Base-by-base conservation (phyloP, 306 rosid genomes). In the Acmispon strigosus region DNA sequence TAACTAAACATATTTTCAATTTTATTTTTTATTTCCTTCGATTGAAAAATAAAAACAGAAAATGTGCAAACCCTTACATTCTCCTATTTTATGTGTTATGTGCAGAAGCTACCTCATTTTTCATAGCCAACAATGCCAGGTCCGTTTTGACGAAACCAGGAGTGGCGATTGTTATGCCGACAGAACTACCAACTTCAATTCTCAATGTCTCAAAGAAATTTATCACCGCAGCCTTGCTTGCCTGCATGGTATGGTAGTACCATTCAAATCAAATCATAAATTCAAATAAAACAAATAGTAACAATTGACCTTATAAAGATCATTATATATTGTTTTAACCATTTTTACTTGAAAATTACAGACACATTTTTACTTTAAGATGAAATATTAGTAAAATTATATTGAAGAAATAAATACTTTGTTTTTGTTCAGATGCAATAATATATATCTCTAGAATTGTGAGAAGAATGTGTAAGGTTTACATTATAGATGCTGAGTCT, bases 401-500 rank as follows among this genome's bases (percentile, higher is more conserved):
- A 39, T 39, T 8, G 44, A 39, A 8, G 32, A 10, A 1, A 39
- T 39, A 4, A 8, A 39, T 9, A 32, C 6, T 32, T 5, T 10
- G 4, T 2, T 42, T 42, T 42, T 42, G 47, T 42, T 39, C 2
- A 11, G n/a, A 42, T 42, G 47, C n/a, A 11, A 14, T n/a, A n/a
- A n/a, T n/a, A n/a, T n/a, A n/a, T 2, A 10, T 42, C 11, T 42
- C n/a, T 42, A 2, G 5, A 10, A 42, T 42, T 42, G 11, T 16
- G 49, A 68, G 64, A 17, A 56, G 14, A 51, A 58, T 9, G 17
- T 60, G 45, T 73, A 4, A 42, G 5, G 24, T 9, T 65, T 62
- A 80, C 96, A 70, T 76, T 92, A 50, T 89, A 89, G 74, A 86
- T 6, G 59, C 92, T 79, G 36, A 69, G 2, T 70, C 76, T 78